Evolutionary conservation across 1,284 basidiomycete genomes (phyloP), one percentile per base, ranked within the genome.

Genomic region (Heterobasidion annosum): DNA sequence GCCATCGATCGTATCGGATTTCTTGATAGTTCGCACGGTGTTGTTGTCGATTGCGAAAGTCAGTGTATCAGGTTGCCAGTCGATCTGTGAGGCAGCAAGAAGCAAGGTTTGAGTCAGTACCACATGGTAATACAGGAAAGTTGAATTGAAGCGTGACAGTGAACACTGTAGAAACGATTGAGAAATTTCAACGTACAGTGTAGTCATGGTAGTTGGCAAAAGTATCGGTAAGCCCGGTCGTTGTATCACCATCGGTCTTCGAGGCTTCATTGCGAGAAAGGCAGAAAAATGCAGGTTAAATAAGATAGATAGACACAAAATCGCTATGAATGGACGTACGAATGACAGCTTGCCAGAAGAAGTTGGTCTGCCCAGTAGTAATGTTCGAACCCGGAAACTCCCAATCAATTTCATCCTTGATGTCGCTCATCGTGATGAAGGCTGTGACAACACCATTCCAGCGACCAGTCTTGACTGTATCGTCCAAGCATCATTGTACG

Each of bases 321-420:
- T 45, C 19, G 25, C 16, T 34, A 32, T 8, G 33, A 51, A 19
- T 37, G 40, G 51, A 75, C 87, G 65, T 65, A 88, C 86, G 85
- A 60, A 90, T 80, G 51, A 75, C 56, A 43, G 87, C 88, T 65
- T 91, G 80, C 84, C 84, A 88, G 70, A 86, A 92, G 64, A 73
- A 85, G 67, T 92, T 92, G 50, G 81, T 83, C 70, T 93, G 90
- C 3, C 74, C 89, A 58, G 81, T 64, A 3, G 77, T 78, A 3
- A 79, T 82, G n/a, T 66, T 63, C 48, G 68, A 69, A 19, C 86
- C 84, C 51, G 84, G 84, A 61, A 83, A 90, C 66, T 93, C 90
- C 86, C 86, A 92, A 62, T 92, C 90, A 51, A 93, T 90, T 68
- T 92, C 91, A 65, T 92, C 88, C 65, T 88, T 89, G 63, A 90